Base-by-base conservation (phyloP, 2,329 filamentous ascomycete genomes). In the Phoma herbarum region DNA sequence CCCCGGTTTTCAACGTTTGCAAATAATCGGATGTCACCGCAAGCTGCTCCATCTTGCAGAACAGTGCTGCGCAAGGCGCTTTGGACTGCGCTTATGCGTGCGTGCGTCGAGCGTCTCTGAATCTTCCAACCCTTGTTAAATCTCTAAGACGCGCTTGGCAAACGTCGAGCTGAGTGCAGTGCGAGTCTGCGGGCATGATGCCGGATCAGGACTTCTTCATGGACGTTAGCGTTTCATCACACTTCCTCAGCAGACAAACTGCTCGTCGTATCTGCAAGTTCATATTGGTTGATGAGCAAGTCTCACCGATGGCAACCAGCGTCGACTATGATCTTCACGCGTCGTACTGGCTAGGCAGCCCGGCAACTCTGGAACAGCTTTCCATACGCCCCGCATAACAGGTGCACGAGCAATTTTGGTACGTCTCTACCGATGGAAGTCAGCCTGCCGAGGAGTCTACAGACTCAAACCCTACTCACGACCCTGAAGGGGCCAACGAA, bases 231-330 rank as follows among this genome's bases (percentile, higher is more conserved):
- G n/a, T 43, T 49, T 43, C 16, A 35, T 35, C 20, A 35, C 16
- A 22, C n/a, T 42, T 42, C 4, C n/a, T 20, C 33, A 14, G 16
- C 14, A 41, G 23, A 47, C 31, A 20, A 48, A 22, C 4, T 23
- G 43, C 26, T 53, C 29, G n/a, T 41, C 31, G 25, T 23, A 50
- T 49, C 37, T 49, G 52, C 52, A 47, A 22, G 1, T 9, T 16
- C 23, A 35, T n/a, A 23, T 44, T 22, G n/a, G 10, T 49, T 8
- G 22, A 11, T 18, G 6, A 22, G 11, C 12, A 23, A 45, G 18
- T 41, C 31, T 45, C n/a, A 23, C 31, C 41, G 11, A 44, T 45
- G 29, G 14, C 25, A 25, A 25, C 18, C 22, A 9, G 37, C 10
- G 20, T 28, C 33, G 25, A 18, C 29, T 18, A 29, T 12, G 28